Evolutionary conservation across 2,329 filamentous ascomycete genomes (phyloP).

Genomic region (Xylaria sp.): DNA sequence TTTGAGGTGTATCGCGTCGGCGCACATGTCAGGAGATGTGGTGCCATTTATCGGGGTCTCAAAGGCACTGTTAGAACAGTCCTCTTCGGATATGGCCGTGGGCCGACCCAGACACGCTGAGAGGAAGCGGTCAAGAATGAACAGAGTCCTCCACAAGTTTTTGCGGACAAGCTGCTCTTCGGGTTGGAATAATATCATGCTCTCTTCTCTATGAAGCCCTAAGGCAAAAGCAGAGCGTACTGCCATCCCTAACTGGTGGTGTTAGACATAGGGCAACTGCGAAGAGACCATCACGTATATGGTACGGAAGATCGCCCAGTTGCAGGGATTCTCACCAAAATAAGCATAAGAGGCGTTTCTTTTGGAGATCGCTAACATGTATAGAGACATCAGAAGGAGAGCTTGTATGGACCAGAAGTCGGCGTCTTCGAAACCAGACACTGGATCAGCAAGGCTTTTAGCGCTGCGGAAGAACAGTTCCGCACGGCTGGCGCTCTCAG

Average conservation of each 20-base stretch:
- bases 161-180: slow-evolving; percentile 61
- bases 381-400: slow-evolving; percentile 71
- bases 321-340: slow-evolving; percentile 58
- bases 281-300: not conserved
- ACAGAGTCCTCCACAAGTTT: slow-evolving; percentile 73
- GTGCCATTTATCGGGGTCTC: slow-evolving; percentile 31
- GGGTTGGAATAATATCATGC: slow-evolving; percentile 62
- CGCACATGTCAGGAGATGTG: slow-evolving; percentile 28
- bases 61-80: slow-evolving; percentile 66
- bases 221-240: slow-evolving; percentile 71
- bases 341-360: slow-evolving; percentile 72
- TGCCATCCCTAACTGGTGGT: slow-evolving; percentile 65
- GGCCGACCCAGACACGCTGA: slow-evolving; percentile 72
- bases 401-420: slow-evolving; percentile 75
- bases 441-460: slow-evolving; percentile 60
- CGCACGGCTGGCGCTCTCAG: slow-evolving; percentile 62
- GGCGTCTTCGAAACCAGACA: slow-evolving; percentile 67
- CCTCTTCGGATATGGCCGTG: slow-evolving; percentile 69
- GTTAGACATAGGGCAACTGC: slow-evolving; percentile 14
- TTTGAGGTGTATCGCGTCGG: slow-evolving; percentile 48
- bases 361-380: slow-evolving; percentile 70
- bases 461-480: slow-evolving; percentile 72
- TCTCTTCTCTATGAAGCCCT: slow-evolving; percentile 71
- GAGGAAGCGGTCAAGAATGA: slow-evolving; percentile 72
- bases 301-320: not conserved